Evolutionary conservation across 139 green algal species (phyloP).

Genomic region (Medakamo hakoo): DNA sequence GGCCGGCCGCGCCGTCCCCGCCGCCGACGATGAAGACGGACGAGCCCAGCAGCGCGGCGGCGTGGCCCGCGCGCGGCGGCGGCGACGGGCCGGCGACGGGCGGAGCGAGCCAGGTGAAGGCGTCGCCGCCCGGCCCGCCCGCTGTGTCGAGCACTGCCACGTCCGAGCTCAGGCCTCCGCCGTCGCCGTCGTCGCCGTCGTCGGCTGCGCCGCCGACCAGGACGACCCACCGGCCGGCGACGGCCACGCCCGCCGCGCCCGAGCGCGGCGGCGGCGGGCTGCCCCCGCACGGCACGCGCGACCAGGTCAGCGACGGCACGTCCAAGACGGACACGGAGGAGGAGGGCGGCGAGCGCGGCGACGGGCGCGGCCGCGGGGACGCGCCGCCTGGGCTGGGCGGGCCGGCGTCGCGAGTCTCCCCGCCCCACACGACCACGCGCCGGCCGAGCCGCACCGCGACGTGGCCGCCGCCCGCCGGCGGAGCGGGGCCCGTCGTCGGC

Average conservation of each 20-base stretch:
- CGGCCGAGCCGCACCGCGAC: slow-evolving; percentile 12
- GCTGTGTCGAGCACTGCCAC: slow-evolving; percentile 66
- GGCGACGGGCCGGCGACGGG: slow-evolving; percentile 26
- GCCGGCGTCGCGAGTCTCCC: neutral
- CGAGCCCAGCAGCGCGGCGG: slow-evolving; percentile 45
- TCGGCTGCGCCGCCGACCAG: slow-evolving; percentile 73
- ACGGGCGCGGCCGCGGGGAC: too few species aligned
- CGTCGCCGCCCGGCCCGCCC: too few species aligned
- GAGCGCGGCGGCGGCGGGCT: slow-evolving; percentile 39
- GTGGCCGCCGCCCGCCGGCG: slow-evolving; percentile 56
- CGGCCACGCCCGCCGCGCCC: slow-evolving; percentile 39
- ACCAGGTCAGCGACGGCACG: neutral
- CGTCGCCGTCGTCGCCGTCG: too few species aligned
- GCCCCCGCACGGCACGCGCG: slow-evolving; percentile 1
- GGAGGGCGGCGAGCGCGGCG: neutral
- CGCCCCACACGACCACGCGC: neutral
- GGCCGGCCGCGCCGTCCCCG: slow-evolving; percentile 73
- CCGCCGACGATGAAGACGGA: slow-evolving; percentile 74
- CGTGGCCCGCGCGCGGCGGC: slow-evolving; percentile 54
- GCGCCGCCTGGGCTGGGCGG: too few species aligned
- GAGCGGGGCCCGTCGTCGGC: slow-evolving; percentile 12
- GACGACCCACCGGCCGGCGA: slow-evolving; percentile 33
- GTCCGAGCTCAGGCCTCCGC: slow-evolving; percentile 64
- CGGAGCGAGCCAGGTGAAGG: slow-evolving; percentile 35
- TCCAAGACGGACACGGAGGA: neutral